These are phyloP conservation scores for Rossbeevera mucosa DNA, from an alignment of 768 basidiomycete species.

Conservation along the genomic window DNA sequence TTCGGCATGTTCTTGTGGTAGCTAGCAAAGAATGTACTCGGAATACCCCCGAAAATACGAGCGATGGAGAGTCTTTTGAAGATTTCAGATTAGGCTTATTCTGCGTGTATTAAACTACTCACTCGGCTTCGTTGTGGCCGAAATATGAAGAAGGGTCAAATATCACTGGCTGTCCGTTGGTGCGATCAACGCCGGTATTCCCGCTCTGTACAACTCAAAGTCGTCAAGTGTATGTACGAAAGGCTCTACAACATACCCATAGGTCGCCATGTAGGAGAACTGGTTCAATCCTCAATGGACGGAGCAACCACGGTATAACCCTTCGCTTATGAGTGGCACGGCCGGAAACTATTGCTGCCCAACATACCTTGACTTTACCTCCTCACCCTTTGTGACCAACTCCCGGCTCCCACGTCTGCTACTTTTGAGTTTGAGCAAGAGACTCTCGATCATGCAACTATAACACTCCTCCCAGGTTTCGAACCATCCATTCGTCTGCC, in stretches of 20 bases:
- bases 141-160: slow-evolving; percentile 78
- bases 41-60: slow-evolving; percentile 77
- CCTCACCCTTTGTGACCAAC: slow-evolving; percentile 48
- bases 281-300: slow-evolving; percentile 53
- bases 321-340: slow-evolving; percentile 36
- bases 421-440: slow-evolving; percentile 45
- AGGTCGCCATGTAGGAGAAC: slow-evolving; percentile 76
- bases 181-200: slow-evolving; percentile 58
- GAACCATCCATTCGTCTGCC: slow-evolving; percentile 69
- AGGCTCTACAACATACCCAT: slow-evolving; percentile 49
- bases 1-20: slow-evolving; percentile 64
- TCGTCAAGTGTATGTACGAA: not conserved
- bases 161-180: slow-evolving; percentile 57
- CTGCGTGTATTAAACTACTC: slow-evolving; percentile 22
- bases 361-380: slow-evolving; percentile 45
- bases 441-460: slow-evolving; percentile 52
- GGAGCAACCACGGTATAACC: slow-evolving; percentile 68
- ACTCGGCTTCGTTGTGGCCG: slow-evolving; percentile 84
- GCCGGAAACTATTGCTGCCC: not conserved
- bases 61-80: slow-evolving; percentile 61
- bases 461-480: slow-evolving; percentile 69
- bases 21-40: slow-evolving; percentile 53
- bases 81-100: slow-evolving; percentile 1
- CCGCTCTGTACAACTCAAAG: slow-evolving; percentile 48
- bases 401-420: slow-evolving; percentile 39